Conservation (phyloP, 73 alveolate species). For the Breviolum minutum region DNA sequence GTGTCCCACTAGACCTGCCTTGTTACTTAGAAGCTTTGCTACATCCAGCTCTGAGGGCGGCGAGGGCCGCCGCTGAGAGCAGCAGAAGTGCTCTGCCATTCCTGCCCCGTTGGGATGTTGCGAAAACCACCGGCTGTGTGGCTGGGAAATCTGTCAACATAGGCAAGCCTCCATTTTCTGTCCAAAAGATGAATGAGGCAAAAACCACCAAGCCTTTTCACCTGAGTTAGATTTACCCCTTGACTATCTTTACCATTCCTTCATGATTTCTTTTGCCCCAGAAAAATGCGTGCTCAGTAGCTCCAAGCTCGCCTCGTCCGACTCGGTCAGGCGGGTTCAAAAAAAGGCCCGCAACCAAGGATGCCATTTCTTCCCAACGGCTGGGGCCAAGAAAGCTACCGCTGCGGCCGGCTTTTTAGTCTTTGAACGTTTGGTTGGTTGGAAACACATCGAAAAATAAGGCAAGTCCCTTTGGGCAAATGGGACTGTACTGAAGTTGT, state of each 20-base stretch:
- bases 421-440: no score
- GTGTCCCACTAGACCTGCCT: not conserved
- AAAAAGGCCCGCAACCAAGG: constrained; percentile 56
- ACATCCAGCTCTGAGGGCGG: constrained; percentile 69
- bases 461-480: no score
- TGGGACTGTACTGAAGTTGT: no score
- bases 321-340: constrained; percentile 1
- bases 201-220: no score
- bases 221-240: no score
- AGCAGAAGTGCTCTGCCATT: constrained; percentile 70
- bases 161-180: no score
- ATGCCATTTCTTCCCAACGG: constrained; percentile 51
- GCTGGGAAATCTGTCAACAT: no score
- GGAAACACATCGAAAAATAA: no score
- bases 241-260: no score
- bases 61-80: constrained; percentile 92
- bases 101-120: not conserved
- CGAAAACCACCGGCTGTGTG: no score
- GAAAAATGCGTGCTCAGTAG: not conserved
- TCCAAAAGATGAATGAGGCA: not conserved
- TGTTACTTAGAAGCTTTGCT: constrained; percentile 11
- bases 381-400: not conserved
- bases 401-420: not conserved
- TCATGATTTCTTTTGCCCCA: no score
- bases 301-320: not conserved